A percentile compares a stretch with the other conserved stretches of the same genome.
Conservation (phyloP, 345 rosid genomes). For the Combretum micranthum region DNA sequence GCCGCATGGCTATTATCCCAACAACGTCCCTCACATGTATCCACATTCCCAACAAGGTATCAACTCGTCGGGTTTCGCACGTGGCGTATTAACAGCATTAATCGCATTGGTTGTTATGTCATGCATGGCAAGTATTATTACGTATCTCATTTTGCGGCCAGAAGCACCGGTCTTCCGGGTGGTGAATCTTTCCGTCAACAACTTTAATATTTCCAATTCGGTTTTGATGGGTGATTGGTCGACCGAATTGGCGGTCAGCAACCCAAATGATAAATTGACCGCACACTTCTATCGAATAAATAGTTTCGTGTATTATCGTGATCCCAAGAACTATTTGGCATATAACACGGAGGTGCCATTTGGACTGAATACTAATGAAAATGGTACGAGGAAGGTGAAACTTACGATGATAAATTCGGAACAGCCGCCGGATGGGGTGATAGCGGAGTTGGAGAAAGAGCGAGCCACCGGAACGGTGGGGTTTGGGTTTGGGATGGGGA, state of each 20-base stretch:
- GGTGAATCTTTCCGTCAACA: conserved; percentile 21
- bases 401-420: conserved; percentile 5
- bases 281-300: conserved; percentile 20
- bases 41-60: background rate
- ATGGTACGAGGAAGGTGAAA: background rate
- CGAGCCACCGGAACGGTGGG: conserved; percentile 14
- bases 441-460: conserved; percentile 18
- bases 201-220: conserved; percentile 20
- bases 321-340: conserved; percentile 13
- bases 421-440: conserved; percentile 1
- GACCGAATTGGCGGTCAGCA: conserved; percentile 18
- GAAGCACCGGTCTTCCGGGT: conserved; percentile 19
- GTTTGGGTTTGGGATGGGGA: conserved; percentile 19
- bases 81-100: conserved; percentile 32
- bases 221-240: conserved; percentile 28
- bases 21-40: conserved; percentile 15
- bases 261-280: conserved; percentile 19
- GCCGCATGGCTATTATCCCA: conserved; percentile 32
- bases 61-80: conserved; percentile 18
- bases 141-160: conserved; percentile 23
- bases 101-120: conserved; percentile 24
- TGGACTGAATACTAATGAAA: conserved; percentile 9
- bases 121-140: conserved; percentile 23
- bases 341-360: conserved; percentile 11
- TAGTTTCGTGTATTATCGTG: conserved; percentile 12